Evolutionary conservation across 495 filamentous ascomycete species (phyloP), one percentile per base, ranked within the genome.

Genomic region (Rostrohypoxylon terebratum): DNA sequence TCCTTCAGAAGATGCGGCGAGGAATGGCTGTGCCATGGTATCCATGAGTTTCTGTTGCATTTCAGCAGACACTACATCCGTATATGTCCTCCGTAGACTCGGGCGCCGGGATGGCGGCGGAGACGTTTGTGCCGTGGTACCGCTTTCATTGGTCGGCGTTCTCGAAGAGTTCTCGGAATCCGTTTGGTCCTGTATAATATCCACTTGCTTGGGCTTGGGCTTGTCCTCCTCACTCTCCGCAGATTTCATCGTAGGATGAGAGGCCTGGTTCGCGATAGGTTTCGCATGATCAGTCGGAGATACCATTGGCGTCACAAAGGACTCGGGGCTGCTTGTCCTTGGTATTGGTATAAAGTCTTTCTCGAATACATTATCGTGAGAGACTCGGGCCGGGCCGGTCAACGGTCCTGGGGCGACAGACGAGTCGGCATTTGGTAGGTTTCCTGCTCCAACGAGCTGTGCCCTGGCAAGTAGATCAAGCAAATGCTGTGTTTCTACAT

Each of bases 11-110:
- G 89, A 87, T 38, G 72, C 82, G 67, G 83, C 82, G 68, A 86
- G 75, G 73, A 92, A 97, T 38, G 96, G 94, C 79, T 94, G 91
- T 60, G 94, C 93, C 83, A 98, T 82, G 64, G 90, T 90, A 76
- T 98, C 96, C 79, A 94, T 89, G 69, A 98, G 90, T 83, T 91
- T 95, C 71, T 89, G 89, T 80, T 96, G 92, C 63, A 95, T 81
- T 21, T 87, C 86, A 18, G 90, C 81, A 53, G 90, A 83, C 28
- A 86, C 88, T 31, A 91, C 86, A 78, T 98, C 96, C 23, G 96
- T 98, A 74, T 90, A 90, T 34, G 95, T 97, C 77, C 95, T 88
- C 82, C 92, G 96, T 71, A 97, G 83, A 79, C 89, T 91, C 66
- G 92, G 86, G 67, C 91, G 88, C 77, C 89, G 85, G 38, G 90